phyloP scores from a whole-genome alignment of 1,139 yeast genomes.

The Hansenula lynferdii region DNA sequence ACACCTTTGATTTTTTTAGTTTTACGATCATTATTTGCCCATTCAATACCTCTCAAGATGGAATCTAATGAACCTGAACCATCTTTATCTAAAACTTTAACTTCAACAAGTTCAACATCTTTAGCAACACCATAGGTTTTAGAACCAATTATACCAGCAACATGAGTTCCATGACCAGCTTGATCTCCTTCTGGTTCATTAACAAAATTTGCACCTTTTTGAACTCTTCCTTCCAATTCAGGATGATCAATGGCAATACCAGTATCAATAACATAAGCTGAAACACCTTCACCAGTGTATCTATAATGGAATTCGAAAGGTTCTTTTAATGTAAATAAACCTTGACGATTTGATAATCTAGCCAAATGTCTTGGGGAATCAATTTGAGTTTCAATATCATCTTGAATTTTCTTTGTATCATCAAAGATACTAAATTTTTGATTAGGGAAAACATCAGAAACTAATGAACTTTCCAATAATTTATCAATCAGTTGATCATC shows the following conservation, averaged over 20 bases:
- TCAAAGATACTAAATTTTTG: slow-evolving; percentile 30
- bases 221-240: slow-evolving; percentile 63
- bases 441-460: slow-evolving; percentile 59
- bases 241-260: slow-evolving; percentile 58
- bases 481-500: slow-evolving; percentile 40
- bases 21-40: slow-evolving; percentile 52
- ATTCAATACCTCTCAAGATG: slow-evolving; percentile 67
- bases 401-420: slow-evolving; percentile 32
- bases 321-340: slow-evolving; percentile 25
- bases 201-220: slow-evolving; percentile 55
- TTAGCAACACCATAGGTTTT: slow-evolving; percentile 78
- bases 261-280: slow-evolving; percentile 76
- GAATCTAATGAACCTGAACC: slow-evolving; percentile 69
- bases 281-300: slow-evolving; percentile 50
- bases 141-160: slow-evolving; percentile 84
- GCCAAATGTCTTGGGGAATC: slow-evolving; percentile 70
- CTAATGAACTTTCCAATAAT: slow-evolving; percentile 38
- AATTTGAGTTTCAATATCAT: slow-evolving; percentile 44
- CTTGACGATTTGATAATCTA: slow-evolving; percentile 48
- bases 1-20: slow-evolving; percentile 56
- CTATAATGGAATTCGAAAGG: slow-evolving; percentile 34
- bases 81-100: slow-evolving; percentile 57
- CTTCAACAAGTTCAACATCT: slow-evolving; percentile 55
- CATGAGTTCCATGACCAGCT: slow-evolving; percentile 82
- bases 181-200: slow-evolving; percentile 44